These are phyloP conservation scores for Microstroma glucosiphilum DNA, from an alignment of 1,284 basidiomycete genomes.

Conservation along the genomic window DNA sequence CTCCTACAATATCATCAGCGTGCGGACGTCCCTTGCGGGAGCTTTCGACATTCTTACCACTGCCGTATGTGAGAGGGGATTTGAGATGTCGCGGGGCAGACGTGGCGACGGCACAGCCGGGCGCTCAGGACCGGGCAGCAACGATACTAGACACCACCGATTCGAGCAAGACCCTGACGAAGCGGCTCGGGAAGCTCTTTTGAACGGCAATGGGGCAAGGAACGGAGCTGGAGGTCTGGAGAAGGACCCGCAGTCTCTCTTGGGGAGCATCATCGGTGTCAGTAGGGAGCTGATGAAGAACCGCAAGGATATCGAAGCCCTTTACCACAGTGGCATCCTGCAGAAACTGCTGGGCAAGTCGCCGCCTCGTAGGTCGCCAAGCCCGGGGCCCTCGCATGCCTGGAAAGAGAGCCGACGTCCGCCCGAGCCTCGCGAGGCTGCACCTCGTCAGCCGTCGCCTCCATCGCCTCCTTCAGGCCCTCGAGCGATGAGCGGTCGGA, in stretches of 20 bases:
- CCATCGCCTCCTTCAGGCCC: not conserved
- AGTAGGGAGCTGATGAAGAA: conserved; percentile 65
- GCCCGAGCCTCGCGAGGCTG: not conserved
- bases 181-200: conserved; percentile 27
- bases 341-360: conserved; percentile 61
- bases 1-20: conserved; percentile 75
- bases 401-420: not conserved
- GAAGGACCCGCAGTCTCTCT: conserved; percentile 62
- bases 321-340: conserved; percentile 62
- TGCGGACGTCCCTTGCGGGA: conserved; percentile 75
- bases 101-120: conserved; percentile 16
- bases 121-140: not conserved
- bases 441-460: not conserved
- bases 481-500: conserved; percentile 1
- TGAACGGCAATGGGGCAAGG: conserved; percentile 15
- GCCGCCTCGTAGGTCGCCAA: conserved; percentile 9
- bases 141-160: conserved; percentile 9
- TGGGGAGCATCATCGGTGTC: conserved; percentile 72
- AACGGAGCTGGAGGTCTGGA: conserved; percentile 19
- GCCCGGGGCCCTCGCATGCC: not conserved
- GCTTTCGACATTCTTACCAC: conserved; percentile 74
- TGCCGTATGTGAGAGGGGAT: conserved; percentile 49
- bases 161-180: conserved; percentile 24
- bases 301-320: conserved; percentile 56
- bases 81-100: conserved; percentile 19